These are phyloP conservation scores for Bipolaris sorokiniana DNA, from an alignment of 2,329 filamentous ascomycete genomes.

Conservation along the genomic window DNA sequence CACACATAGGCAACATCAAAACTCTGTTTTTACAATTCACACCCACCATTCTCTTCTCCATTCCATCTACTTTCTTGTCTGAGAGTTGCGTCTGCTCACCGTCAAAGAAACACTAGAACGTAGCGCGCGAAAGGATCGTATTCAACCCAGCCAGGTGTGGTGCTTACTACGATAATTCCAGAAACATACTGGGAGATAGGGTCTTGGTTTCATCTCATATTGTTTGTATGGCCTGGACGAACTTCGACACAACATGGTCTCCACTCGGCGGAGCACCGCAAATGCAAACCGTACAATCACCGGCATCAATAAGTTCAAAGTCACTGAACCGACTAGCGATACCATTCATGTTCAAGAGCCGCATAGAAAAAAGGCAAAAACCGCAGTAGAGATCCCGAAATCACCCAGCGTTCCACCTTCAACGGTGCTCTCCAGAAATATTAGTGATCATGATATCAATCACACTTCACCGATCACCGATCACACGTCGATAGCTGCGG, in stretches of 20 bases:
- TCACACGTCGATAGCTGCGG: neutral
- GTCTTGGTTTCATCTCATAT: neutral
- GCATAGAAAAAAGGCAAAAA: neutral
- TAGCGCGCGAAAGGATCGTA: neutral
- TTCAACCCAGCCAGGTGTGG: neutral
- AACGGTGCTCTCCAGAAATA: neutral
- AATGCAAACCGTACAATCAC: constrained; percentile 1
- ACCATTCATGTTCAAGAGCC: constrained; percentile 2
- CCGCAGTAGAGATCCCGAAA: neutral
- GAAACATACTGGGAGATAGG: neutral
- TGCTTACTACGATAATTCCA: neutral
- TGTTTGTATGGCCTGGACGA: neutral
- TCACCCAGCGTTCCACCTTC: neutral
- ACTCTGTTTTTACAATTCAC: constrained; percentile 12
- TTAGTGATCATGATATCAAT: constrained; percentile 19
- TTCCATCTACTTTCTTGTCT: neutral
- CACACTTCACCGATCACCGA: constrained; percentile 17
- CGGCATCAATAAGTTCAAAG: neutral
- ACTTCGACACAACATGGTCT: constrained; percentile 12
- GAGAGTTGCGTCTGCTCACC: neutral
- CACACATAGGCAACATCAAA: constrained; percentile 12
- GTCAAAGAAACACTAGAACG: neutral
- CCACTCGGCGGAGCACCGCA: constrained; percentile 17
- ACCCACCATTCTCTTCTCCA: neutral
- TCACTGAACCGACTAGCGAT: neutral